Evolutionary conservation across 2,329 filamentous ascomycete species (phyloP).

Genomic region (Neofusicoccum sp.): DNA sequence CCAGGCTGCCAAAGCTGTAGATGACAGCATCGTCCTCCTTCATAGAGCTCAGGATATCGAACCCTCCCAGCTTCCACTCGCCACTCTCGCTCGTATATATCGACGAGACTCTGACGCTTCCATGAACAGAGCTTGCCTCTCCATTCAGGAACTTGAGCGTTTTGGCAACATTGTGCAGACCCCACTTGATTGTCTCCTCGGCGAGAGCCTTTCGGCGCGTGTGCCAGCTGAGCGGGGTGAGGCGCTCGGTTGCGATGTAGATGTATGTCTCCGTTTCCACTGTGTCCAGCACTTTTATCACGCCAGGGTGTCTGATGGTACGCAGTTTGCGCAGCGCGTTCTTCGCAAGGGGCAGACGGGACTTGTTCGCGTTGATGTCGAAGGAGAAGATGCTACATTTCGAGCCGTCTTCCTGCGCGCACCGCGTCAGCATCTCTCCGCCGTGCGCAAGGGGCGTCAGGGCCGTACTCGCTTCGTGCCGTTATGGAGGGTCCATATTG

Average conservation of each 20-base stretch:
- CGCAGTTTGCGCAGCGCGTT: constrained; percentile 94
- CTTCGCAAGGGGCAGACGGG: constrained; percentile 80
- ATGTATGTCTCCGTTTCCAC: constrained; percentile 96
- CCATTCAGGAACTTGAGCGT: constrained; percentile 96
- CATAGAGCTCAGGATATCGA: constrained; percentile 90
- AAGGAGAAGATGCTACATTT: constrained; percentile 97
- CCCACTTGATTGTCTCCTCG: constrained; percentile 96
- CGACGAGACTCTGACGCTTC: constrained; percentile 79
- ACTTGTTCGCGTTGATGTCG: constrained; percentile 79
- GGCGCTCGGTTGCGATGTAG: constrained; percentile 91
- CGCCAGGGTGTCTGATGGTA: constrained; percentile 89
- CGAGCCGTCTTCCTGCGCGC: constrained; percentile 79
- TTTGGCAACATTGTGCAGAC: constrained; percentile 83
- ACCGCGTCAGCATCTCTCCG: neutral
- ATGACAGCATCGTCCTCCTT: constrained; percentile 95
- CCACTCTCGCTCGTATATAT: constrained; percentile 94
- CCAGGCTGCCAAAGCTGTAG: constrained; percentile 84
- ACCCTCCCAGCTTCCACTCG: constrained; percentile 95
- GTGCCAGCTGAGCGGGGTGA: constrained; percentile 87
- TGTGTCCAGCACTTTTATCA: constrained; percentile 91
- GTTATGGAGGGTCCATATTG: constrained; percentile 96
- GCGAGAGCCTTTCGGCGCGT: constrained; percentile 84
- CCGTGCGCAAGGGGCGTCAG: neutral
- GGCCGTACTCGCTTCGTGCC: constrained; percentile 78
- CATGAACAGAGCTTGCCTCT: constrained; percentile 89